Percentiles rank a stretch among this genome's conserved stretches.
Evolutionary conservation across 495 filamentous ascomycete species (phyloP).

Genomic region (Tuber umbilicatum): DNA sequence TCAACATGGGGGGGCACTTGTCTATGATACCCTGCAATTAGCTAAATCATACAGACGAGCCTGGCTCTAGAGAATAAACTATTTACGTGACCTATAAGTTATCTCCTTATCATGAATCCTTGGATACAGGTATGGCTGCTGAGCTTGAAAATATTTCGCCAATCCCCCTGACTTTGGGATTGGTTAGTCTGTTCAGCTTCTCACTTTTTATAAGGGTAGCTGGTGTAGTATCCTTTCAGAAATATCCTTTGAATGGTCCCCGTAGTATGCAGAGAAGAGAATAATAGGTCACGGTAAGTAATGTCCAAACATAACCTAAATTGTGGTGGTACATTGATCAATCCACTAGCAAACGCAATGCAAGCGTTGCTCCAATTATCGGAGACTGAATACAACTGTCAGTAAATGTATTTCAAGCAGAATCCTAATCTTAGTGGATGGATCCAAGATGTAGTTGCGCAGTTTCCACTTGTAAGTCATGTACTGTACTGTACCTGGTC

Average conservation of each 20-base stretch:
- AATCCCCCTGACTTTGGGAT: background rate
- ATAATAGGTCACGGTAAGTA: background rate
- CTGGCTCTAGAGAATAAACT: background rate
- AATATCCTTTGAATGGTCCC: background rate
- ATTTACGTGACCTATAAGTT: background rate
- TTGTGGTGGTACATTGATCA: no score
- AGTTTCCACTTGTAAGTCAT: no score
- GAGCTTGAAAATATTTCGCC: background rate
- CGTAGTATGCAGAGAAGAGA: background rate
- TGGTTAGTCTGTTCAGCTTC: background rate
- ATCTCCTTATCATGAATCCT: background rate
- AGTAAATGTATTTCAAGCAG: no score
- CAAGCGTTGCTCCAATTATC: no score
- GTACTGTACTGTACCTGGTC: no score
- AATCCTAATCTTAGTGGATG: no score
- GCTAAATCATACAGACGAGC: background rate
- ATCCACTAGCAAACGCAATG: no score
- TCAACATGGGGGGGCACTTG: background rate
- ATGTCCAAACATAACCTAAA: no score
- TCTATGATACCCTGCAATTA: background rate
- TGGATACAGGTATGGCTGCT: background rate
- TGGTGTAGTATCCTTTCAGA: background rate
- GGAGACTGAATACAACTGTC: no score
- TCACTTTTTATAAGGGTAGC: background rate
- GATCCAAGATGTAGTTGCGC: no score